phyloP scores from a whole-genome alignment of 129 eudicot genomes.

The Pittosporum tobira region DNA sequence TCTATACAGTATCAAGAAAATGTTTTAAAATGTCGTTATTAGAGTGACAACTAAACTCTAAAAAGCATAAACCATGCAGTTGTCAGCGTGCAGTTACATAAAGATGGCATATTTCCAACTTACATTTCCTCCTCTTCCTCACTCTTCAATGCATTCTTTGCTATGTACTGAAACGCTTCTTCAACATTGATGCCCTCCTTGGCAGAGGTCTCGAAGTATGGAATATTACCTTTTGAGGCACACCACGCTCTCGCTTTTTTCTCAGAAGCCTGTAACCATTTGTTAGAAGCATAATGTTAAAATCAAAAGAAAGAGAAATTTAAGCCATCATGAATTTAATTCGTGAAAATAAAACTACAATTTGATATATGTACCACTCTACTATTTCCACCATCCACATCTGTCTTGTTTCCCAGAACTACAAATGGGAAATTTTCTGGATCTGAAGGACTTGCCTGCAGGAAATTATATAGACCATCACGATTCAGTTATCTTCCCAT shows the following conservation, averaged over 20 bases:
- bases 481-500: neutral
- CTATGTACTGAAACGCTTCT: slow-evolving; percentile 94
- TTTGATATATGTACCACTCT: slow-evolving; percentile 53
- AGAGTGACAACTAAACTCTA: too few species aligned
- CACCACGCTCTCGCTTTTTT: slow-evolving; percentile 98
- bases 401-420: slow-evolving; percentile 88
- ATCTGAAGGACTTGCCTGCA: slow-evolving; percentile 97
- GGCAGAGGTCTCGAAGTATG: slow-evolving; percentile 96
- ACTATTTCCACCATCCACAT: slow-evolving; percentile 83
- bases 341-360: neutral
- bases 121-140: slow-evolving; percentile 98
- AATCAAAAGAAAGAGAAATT: neutral
- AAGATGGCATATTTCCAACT: slow-evolving; percentile 21
- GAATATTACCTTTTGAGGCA: slow-evolving; percentile 93
- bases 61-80: too few species aligned
- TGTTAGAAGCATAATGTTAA: neutral
- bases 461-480: slow-evolving; percentile 19
- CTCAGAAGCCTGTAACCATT: slow-evolving; percentile 71
- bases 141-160: slow-evolving; percentile 80
- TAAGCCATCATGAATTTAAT: neutral
- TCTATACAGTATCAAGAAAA: too few species aligned
- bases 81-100: too few species aligned
- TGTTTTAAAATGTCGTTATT: too few species aligned
- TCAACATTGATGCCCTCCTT: slow-evolving; percentile 92
- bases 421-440: slow-evolving; percentile 94